Evolutionary conservation across 2,329 filamentous ascomycete species (phyloP).

Genomic region (Apiospora aurea): DNA sequence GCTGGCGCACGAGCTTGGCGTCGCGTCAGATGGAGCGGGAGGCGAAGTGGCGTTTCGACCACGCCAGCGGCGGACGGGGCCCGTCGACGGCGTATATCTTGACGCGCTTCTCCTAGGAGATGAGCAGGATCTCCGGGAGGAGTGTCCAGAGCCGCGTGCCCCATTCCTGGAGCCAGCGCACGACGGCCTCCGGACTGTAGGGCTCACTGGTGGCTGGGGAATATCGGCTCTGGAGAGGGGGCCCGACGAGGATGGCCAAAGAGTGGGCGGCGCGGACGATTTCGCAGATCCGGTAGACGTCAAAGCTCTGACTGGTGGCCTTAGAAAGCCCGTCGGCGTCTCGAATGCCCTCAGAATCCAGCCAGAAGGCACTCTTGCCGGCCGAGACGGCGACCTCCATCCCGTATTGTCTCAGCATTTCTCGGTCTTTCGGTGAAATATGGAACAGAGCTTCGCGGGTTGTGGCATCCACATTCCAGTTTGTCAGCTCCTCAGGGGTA

Average conservation of each 20-base stretch:
- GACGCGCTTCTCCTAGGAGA: background rate
- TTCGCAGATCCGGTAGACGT: slow-evolving; percentile 53
- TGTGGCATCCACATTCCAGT: slow-evolving; percentile 26
- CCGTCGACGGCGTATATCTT: slow-evolving; percentile 3
- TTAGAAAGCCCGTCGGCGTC: slow-evolving; percentile 39
- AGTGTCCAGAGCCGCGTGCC: slow-evolving; percentile 51
- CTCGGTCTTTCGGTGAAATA: slow-evolving; percentile 33
- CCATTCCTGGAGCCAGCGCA: slow-evolving; percentile 45
- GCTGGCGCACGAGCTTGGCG: slow-evolving; percentile 45
- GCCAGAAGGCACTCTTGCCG: slow-evolving; percentile 50
- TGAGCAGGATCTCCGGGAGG: slow-evolving; percentile 46
- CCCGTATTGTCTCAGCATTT: slow-evolving; percentile 44
- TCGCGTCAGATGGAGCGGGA: slow-evolving; percentile 48
- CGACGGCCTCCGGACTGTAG: slow-evolving; percentile 43
- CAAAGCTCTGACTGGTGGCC: slow-evolving; percentile 35
- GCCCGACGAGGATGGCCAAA: slow-evolving; percentile 50
- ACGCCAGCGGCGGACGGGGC: background rate
- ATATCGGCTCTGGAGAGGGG: slow-evolving; percentile 35
- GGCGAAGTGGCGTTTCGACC: slow-evolving; percentile 49
- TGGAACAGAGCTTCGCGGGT: slow-evolving; percentile 30
- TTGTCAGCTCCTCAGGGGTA: slow-evolving; percentile 34
- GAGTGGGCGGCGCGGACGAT: slow-evolving; percentile 51
- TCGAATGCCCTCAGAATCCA: slow-evolving; percentile 51
- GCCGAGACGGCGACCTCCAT: slow-evolving; percentile 46
- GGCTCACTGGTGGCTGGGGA: background rate